Percentiles rank a stretch among this genome's conserved stretches.
These are phyloP conservation scores for Suillus subluteus DNA, from an alignment of 768 basidiomycete species.

Conservation along the genomic window DNA sequence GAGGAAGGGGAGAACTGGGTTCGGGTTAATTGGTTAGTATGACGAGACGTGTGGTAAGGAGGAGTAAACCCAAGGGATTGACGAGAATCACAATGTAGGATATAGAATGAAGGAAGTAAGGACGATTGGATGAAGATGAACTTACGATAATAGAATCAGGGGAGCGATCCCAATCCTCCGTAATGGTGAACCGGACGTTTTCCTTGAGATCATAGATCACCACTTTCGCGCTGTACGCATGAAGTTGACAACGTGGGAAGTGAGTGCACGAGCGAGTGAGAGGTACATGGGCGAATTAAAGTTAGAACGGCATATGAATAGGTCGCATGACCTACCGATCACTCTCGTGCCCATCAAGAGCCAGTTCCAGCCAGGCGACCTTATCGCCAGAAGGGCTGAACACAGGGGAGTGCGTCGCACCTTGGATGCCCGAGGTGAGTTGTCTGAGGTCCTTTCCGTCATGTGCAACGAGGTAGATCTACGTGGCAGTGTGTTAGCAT, in stretches of 20 bases:
- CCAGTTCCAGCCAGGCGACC: conserved; percentile 87
- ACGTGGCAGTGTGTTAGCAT: conserved; percentile 8
- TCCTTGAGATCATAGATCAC: conserved; percentile 76
- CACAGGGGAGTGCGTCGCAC: conserved; percentile 75
- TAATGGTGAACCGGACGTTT: conserved; percentile 71
- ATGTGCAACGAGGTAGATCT: conserved; percentile 76
- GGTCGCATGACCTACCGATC: conserved; percentile 56
- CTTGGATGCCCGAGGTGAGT: conserved; percentile 84
- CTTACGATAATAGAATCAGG: conserved; percentile 40
- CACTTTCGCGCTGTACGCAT: conserved; percentile 60
- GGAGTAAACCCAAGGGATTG: not conserved
- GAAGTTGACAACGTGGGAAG: not conserved
- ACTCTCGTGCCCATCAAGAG: conserved; percentile 87
- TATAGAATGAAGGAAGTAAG: not conserved
- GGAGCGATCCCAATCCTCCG: conserved; percentile 86
- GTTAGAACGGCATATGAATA: conserved; percentile 2
- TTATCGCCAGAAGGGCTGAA: conserved; percentile 70
- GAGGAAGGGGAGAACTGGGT: conserved; percentile 76
- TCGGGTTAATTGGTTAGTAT: not conserved
- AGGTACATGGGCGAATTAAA: not conserved
- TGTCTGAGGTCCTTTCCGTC: conserved; percentile 57
- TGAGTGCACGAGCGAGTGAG: not conserved
- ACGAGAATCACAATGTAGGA: not conserved
- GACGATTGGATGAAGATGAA: not conserved
- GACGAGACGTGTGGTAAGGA: not conserved